Evolutionary conservation across 78 protist species (phyloP), one percentile per base, ranked within the genome.

Genomic region (Dictyostelium brefeldianum): DNA sequence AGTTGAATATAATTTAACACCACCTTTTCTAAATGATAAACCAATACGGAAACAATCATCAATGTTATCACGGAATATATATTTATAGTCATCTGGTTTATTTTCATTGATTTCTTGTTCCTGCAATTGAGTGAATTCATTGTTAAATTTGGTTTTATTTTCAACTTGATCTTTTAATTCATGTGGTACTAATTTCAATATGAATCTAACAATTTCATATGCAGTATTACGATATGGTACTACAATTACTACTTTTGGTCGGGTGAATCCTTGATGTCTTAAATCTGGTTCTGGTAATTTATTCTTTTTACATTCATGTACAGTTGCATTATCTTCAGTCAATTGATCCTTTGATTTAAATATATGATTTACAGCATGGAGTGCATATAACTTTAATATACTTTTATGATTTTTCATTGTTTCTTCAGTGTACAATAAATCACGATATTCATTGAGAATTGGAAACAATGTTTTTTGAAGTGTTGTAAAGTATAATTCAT

Each of bases 41-140:
- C 97, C 97, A n/a, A 95, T 27, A 22, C 83, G 22, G 46, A 95
- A 97, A 50, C 85, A 70, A 50, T 97, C 98, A 20, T 92, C 98
- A 12, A 31, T 85, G 50, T 97, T 97, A 18, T 96, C 98, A 36
- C 79, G 75, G 27, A 97, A 95, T 11, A 74, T 48, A 15, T 92
- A 53, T 73, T 84, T 46, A 46, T 25, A 95, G 15, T 97, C 98
- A 5, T 64, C 96, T 47, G 94, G 81, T 50, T 67, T 70, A n/a
- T 27, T 15, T 20, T 54, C 87, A 27, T 90, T 54, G 25, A 80
- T 46, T 22, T 74, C 50, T 46, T 31, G 51, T 5, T 75, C 56
- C 18, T 73, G 79, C 3, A 22, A 20, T 12, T 54, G 56, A 41
- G 90, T n/a, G 29, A 57, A 75, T 18, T 85, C 83, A n/a, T 94